Base-by-base conservation (phyloP, 352 stramenopile genomes). In the Pythium volutum region DNA sequence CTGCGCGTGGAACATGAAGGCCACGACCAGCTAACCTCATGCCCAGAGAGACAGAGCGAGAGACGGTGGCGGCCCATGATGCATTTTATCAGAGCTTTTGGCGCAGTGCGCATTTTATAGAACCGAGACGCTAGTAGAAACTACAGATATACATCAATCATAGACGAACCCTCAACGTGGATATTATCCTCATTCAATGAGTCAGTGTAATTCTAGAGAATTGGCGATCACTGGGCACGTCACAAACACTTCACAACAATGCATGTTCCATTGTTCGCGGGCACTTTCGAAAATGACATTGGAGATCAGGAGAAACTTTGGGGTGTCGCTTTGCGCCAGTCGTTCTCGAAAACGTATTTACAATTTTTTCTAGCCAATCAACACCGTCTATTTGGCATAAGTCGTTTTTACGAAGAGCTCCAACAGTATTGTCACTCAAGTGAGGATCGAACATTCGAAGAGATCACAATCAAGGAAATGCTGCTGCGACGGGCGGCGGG, bases 191-290 rank as follows among this genome's bases (percentile, higher is more conserved):
- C 77, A 84, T 70, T 71, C 55, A 50, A 53, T 58, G 48, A 62
- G 69, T 84, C 77, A 82, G 77, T 84, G 77, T 87, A 87, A 87
- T 87, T 87, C 77, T 87, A 87, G 77, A 87, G 75, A 62, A 71
- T 65, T 67, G 49, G 60, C 39, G 25, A 51, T 55, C 58, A 57
- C 26, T 20, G 63, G 58, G 43, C 51, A 26, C n/a, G 43, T 51
- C 38, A 36, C 31, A 36, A 36, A 0, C n/a, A n/a, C n/a, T n/a
- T n/a, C 31, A 36, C 6, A 36, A 36, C 29, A 8, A 36, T 11
- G 14, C 31, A 36, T 55, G n/a, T 34, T 36, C 1, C 58, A 57
- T 29, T 18, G n/a, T 33, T 26, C 34, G 2, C 38, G 26, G 8
- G 52, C 31, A 42, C 38, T 46, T 45, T 47, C 12, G 10, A 18